Conservation (phyloP, 345 rosid genomes). For the Bruguiera gymnorhiza region DNA sequence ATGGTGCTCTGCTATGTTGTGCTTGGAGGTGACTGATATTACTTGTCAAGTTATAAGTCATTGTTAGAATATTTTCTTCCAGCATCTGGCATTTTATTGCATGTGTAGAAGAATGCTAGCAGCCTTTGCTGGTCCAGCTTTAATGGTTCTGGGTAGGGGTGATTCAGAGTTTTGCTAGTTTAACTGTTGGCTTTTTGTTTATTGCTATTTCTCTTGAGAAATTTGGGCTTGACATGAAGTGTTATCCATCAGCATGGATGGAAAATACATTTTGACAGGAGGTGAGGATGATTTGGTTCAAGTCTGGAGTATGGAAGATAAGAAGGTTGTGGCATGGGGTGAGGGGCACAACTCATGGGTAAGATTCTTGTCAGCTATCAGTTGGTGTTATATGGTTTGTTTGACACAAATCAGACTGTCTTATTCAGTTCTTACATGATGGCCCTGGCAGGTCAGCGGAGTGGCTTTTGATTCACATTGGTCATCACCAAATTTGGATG, state of each 20-base stretch:
- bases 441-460: slow-evolving; percentile 84
- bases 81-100: background rate
- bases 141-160: background rate
- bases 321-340: slow-evolving; percentile 99
- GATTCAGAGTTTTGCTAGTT: background rate
- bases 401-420: slow-evolving; percentile 12
- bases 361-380: slow-evolving; percentile 30
- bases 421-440: slow-evolving; percentile 26
- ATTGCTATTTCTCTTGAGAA: slow-evolving; percentile 8
- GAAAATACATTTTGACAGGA: slow-evolving; percentile 91
- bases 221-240: slow-evolving; percentile 19
- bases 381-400: slow-evolving; percentile 6
- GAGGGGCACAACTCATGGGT: slow-evolving; percentile 99
- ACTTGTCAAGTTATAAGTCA: slow-evolving; percentile 4
- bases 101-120: background rate
- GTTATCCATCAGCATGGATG: slow-evolving; percentile 74
- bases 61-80: slow-evolving; percentile 9
- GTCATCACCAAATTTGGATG: slow-evolving; percentile 85
- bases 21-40: slow-evolving; percentile 60
- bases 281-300: slow-evolving; percentile 99
- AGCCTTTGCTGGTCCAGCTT: background rate
- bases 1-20: slow-evolving; percentile 73
- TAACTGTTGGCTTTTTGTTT: slow-evolving; percentile 1
- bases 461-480: slow-evolving; percentile 97
- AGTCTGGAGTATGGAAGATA: slow-evolving; percentile 99